A percentile compares a stretch with the other conserved stretches of the same genome.
Conservation (phyloP, 2,329 filamentous ascomycete genomes). For the Leptosphaerulina australis region DNA sequence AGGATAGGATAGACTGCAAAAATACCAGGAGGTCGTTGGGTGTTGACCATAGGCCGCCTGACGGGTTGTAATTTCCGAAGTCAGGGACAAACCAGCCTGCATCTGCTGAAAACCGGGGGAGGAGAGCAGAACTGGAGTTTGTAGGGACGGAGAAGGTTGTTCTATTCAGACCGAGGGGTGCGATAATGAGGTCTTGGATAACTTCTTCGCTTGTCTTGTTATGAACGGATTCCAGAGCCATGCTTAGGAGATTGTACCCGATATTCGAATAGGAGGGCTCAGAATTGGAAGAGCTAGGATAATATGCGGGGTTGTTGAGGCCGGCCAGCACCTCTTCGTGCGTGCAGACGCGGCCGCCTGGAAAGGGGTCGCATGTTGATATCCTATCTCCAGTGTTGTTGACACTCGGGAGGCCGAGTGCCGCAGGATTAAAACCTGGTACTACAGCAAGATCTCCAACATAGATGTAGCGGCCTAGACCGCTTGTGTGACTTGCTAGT, state of each 20-base stretch:
- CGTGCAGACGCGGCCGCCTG: slow-evolving; percentile 29
- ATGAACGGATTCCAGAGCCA: slow-evolving; percentile 29
- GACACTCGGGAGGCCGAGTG: slow-evolving; percentile 26
- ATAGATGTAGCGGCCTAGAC: slow-evolving; percentile 32
- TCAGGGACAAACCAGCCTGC: slow-evolving; percentile 27
- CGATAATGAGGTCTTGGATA: slow-evolving; percentile 30
- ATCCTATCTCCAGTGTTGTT: slow-evolving; percentile 19
- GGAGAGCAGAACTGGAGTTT: slow-evolving; percentile 19
- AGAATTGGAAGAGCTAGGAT: slow-evolving; percentile 24
- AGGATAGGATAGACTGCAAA: slow-evolving; percentile 25
- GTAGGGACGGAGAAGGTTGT: slow-evolving; percentile 25
- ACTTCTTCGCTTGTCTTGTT: slow-evolving; percentile 27
- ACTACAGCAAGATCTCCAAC: slow-evolving; percentile 29
- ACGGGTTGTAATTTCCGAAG: slow-evolving; percentile 36
- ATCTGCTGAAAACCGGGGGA: slow-evolving; percentile 23
- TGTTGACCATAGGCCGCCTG: slow-evolving; percentile 37
- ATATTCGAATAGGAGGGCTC: slow-evolving; percentile 33
- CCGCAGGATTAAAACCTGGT: slow-evolving; percentile 18
- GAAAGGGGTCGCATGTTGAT: slow-evolving; percentile 32
- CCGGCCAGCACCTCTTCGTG: slow-evolving; percentile 26
- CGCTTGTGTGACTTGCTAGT: slow-evolving; percentile 33
- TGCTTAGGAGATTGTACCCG: slow-evolving; percentile 32
- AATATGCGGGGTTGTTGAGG: slow-evolving; percentile 30
- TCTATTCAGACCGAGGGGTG: slow-evolving; percentile 24
- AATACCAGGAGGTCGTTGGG: slow-evolving; percentile 29